Evolutionary conservation across 208 protist genomes (phyloP).

Genomic region (Zelonia costaricensis): DNA sequence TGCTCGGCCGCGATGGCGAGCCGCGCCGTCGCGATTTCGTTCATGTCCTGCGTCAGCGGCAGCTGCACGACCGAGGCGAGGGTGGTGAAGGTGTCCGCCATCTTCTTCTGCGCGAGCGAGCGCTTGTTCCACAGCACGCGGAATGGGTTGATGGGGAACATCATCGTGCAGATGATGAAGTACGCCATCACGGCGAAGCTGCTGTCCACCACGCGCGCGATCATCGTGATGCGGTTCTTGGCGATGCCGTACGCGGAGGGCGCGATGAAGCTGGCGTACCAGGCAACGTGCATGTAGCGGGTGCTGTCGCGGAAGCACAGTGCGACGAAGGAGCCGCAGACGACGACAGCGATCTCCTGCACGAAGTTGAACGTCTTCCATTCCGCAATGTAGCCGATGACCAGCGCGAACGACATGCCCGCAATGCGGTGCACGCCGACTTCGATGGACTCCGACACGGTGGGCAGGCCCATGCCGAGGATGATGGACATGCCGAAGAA

Average conservation of each 20-base stretch:
- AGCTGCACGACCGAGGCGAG: constrained; percentile 26
- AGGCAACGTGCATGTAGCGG: constrained; percentile 49
- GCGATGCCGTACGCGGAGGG: constrained; percentile 43
- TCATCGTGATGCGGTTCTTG: constrained; percentile 28
- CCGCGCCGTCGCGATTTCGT: constrained; percentile 22
- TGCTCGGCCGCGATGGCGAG: constrained; percentile 16
- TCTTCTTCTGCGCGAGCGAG: constrained; percentile 28
- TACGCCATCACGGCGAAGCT: constrained; percentile 55
- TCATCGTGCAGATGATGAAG: constrained; percentile 53
- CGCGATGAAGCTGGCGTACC: constrained; percentile 49
- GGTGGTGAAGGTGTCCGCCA: constrained; percentile 45
- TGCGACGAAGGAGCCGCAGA: constrained; percentile 34
- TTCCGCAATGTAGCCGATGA: constrained; percentile 42
- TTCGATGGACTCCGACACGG: constrained; percentile 49
- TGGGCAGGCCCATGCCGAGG: constrained; percentile 53
- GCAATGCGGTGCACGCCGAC: constrained; percentile 54
- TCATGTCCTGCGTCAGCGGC: constrained; percentile 7
- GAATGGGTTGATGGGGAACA: constrained; percentile 63
- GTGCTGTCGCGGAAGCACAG: constrained; percentile 34
- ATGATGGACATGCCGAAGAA: constrained; percentile 73
- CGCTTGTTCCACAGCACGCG: constrained; percentile 57
- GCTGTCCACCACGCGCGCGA: constrained; percentile 49
- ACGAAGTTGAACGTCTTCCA: constrained; percentile 35
- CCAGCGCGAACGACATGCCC: constrained; percentile 47
- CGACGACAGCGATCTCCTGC: constrained; percentile 36